Evolutionary conservation across 768 basidiomycete species (phyloP), one percentile per base, ranked within the genome.

Genomic region (Antrodiella citrinella): DNA sequence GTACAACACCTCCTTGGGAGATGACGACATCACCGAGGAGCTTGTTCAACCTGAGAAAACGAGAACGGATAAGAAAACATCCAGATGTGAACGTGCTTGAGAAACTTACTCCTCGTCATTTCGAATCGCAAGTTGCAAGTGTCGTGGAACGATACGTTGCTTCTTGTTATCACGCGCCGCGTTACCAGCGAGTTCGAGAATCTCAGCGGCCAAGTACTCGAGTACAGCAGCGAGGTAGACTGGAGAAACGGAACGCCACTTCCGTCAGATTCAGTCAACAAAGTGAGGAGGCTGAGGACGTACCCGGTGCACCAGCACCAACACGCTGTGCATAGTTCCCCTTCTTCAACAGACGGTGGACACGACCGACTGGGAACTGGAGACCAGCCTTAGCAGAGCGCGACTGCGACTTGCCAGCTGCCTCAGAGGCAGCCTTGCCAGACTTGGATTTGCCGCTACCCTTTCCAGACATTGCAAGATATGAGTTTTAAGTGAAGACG

Each of bases 71-170:
- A 26, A 24, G 13, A 4, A 5, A 41, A 26, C 20, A 0, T 49
- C 52, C 39, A 5, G 38, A 15, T 22, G 24, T 35, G 0, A 13
- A 26, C 42, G 3, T 51, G 22, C 46, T 22, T 3, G 46, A 26
- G 20, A 38, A 22, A 63, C 73, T 53, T 63, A 84, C 84, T 86
- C 90, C 65, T 92, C 90, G 52, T 91, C 89, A 67, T 92, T 91
- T 58, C 91, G 80, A 68, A 94, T 91, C 56, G 92, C 91, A 49
- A 94, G 81, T 63, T 94, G 92, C 45, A 94, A 68, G 70, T 94
- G 92, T 61, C 92, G 83, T 49, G 91, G 92, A 20, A 93, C 88
- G 59, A 94, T 93, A 84, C 92, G 91, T 58, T 88, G 84, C 74
- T 93, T 88, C 78, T 89, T 84, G 74, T 85, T 85, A 67, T 82